phyloP scores from a whole-genome alignment of 2,329 filamentous ascomycete species.

The Reticulascus tulasneorum region DNA sequence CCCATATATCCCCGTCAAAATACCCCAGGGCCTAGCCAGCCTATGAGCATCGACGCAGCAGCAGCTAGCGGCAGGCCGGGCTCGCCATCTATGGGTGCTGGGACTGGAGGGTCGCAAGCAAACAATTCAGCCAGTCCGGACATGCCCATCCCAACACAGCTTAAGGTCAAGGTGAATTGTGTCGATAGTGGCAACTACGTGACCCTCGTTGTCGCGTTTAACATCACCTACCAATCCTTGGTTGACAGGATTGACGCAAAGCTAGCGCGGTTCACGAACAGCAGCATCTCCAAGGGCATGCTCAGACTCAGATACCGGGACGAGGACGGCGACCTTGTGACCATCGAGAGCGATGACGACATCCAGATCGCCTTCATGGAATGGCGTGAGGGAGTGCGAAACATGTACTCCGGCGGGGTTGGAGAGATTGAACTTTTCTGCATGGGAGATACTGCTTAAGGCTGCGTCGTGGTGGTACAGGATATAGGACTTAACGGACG shows the following conservation, averaged over 20 bases:
- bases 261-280: conserved; percentile 77
- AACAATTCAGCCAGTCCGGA: conserved; percentile 42
- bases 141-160: conserved; percentile 61
- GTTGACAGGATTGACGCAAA: conserved; percentile 97
- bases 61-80: conserved; percentile 34
- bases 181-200: conserved; percentile 75
- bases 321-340: conserved; percentile 88
- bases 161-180: conserved; percentile 94
- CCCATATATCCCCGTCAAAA: conserved; percentile 48
- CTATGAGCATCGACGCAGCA: conserved; percentile 34
- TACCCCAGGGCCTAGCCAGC: conserved; percentile 34
- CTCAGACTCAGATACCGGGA: conserved; percentile 88
- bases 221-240: conserved; percentile 89
- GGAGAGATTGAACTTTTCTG: conserved; percentile 91
- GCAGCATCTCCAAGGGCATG: conserved; percentile 76
- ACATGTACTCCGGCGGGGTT: conserved; percentile 62
- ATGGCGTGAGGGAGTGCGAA: conserved; percentile 70
- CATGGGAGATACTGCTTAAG: conserved; percentile 43
- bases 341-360: conserved; percentile 92
- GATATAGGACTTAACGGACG: conserved; percentile 10
- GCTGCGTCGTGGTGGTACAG: conserved; percentile 7
- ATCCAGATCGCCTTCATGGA: conserved; percentile 94
- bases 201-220: conserved; percentile 92
- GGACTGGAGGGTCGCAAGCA: conserved; percentile 24
- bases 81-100: conserved; percentile 17